A percentile compares a stretch with the other conserved stretches of the same genome.
These are phyloP conservation scores for Asterella californica DNA, from an alignment of 225 moss, liverwort and hornwort species.

Conservation along the genomic window DNA sequence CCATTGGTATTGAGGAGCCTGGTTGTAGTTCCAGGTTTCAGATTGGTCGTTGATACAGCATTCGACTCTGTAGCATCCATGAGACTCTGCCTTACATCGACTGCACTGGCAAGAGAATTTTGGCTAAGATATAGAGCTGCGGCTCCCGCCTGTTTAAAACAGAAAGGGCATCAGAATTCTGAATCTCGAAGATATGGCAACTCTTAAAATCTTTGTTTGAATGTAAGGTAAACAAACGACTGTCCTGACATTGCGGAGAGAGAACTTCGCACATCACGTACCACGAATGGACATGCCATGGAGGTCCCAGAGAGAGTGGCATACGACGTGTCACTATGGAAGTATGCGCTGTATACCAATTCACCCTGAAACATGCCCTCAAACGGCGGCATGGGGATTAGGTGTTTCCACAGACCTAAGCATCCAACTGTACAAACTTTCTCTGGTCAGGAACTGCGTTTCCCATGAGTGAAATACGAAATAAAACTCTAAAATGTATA, in stretches of 20 bases:
- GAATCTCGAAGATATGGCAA: not conserved
- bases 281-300: constrained; percentile 98
- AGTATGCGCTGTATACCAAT: constrained; percentile 73
- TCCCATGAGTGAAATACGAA: not conserved
- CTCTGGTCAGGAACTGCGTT: not conserved
- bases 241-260: not conserved
- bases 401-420: not conserved
- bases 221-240: not conserved
- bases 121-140: constrained; percentile 68
- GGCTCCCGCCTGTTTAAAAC: constrained; percentile 62
- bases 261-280: constrained; percentile 25
- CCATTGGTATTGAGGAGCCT: constrained; percentile 76
- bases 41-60: constrained; percentile 40
- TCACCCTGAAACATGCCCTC: constrained; percentile 54
- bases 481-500: not conserved
- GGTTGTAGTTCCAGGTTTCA: constrained; percentile 61
- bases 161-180: not conserved
- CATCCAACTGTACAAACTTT: not conserved
- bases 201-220: not conserved
- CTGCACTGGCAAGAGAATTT: constrained; percentile 55
- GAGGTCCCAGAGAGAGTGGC: constrained; percentile 81
- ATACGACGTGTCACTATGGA: constrained; percentile 53
- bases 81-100: constrained; percentile 59
- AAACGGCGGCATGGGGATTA: not conserved
- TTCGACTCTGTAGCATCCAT: constrained; percentile 71